A percentile compares a stretch with the other conserved stretches of the same genome.
phyloP scores from a whole-genome alignment of 164 flowering plant genomes.

The Tinospora cordifolia region DNA sequence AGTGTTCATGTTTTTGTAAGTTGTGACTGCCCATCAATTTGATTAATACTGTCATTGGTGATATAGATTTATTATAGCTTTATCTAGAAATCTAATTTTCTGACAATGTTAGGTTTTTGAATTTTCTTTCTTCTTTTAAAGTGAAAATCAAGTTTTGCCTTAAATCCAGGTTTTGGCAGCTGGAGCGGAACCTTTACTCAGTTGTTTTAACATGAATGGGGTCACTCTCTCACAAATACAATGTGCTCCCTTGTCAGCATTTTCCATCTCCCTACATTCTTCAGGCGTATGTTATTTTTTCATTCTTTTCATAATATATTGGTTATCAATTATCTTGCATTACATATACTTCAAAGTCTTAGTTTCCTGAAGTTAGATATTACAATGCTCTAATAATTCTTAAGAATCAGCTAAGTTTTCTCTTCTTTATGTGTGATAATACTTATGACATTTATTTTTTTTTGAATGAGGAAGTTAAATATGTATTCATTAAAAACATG shows the following conservation, averaged over 20 bases:
- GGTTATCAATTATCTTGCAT: neutral
- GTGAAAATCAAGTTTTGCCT: neutral
- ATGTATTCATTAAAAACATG: no score
- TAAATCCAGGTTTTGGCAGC: conserved; percentile 71
- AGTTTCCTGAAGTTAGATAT: neutral
- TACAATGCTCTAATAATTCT: no score
- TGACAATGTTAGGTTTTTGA: neutral
- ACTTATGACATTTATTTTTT: no score
- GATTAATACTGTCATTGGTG: neutral
- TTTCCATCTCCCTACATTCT: conserved; percentile 74
- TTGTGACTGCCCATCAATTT: no score
- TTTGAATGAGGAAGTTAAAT: no score
- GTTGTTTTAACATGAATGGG: conserved; percentile 74
- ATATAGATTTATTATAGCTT: neutral
- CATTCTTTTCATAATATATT: neutral
- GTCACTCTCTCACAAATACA: conserved; percentile 66
- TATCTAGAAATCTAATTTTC: neutral
- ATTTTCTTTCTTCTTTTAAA: neutral
- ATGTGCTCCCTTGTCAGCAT: conserved; percentile 82
- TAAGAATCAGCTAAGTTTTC: no score
- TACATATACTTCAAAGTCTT: neutral
- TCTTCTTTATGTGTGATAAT: no score
- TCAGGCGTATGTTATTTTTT: conserved; percentile 57
- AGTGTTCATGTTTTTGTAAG: no score
- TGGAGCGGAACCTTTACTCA: conserved; percentile 75